Evolutionary conservation across 495 filamentous ascomycete genomes (phyloP).

Genomic region (Penicillium lividum): DNA sequence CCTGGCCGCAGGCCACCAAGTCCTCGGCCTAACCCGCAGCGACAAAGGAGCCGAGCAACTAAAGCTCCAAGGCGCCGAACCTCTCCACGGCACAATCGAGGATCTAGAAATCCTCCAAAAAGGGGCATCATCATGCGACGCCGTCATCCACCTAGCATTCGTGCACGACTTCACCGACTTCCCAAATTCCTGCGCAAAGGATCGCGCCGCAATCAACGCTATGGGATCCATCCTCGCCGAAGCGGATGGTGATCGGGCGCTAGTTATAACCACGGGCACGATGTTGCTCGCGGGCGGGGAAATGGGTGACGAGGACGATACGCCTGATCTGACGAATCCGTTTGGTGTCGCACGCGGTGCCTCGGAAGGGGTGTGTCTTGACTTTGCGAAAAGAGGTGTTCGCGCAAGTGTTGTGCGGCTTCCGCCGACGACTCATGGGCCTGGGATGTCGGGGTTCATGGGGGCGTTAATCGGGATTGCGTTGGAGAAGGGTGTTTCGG

Average conservation of each 20-base stretch:
- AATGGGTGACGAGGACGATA: background rate
- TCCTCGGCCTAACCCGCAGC: background rate
- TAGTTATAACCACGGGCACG: background rate
- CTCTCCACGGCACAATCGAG: background rate
- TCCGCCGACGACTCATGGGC: background rate
- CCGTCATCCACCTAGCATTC: constrained; percentile 3
- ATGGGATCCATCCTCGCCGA: background rate
- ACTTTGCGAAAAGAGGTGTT: background rate
- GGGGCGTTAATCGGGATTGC: background rate
- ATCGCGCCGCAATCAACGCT: background rate
- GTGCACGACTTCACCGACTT: background rate
- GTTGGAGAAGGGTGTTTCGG: background rate
- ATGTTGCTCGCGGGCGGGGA: background rate
- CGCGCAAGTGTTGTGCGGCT: background rate
- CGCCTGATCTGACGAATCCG: background rate
- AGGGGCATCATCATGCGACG: background rate
- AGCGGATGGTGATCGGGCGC: background rate
- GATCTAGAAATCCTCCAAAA: background rate
- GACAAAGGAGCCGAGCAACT: background rate
- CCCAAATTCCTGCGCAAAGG: background rate
- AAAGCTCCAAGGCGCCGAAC: background rate
- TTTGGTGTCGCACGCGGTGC: background rate
- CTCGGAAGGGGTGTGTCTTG: background rate
- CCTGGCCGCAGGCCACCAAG: background rate
- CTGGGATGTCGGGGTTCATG: background rate